Percentiles rank a stretch among this genome's conserved stretches.
phyloP scores from a whole-genome alignment of 768 basidiomycete species.

The Dentipellis sp. region DNA sequence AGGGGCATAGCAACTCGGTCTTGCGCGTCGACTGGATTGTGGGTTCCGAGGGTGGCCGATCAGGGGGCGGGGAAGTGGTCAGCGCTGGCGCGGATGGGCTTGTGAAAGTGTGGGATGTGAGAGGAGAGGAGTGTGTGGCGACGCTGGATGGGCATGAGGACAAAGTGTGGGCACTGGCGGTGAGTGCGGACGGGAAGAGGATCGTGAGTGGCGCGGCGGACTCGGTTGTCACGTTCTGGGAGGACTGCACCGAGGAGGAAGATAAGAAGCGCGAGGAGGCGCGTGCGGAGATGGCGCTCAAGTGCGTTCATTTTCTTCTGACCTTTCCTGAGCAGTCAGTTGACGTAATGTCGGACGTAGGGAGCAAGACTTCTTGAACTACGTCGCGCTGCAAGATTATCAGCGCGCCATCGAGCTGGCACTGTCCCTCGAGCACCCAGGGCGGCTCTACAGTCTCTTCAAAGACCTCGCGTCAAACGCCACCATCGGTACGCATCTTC shows the following conservation, averaged over 20 bases:
- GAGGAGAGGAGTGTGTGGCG: constrained; percentile 75
- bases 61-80: constrained; percentile 49
- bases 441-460: constrained; percentile 76
- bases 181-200: constrained; percentile 71
- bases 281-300: constrained; percentile 65
- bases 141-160: constrained; percentile 98
- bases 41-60: constrained; percentile 35
- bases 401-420: constrained; percentile 86
- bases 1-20: constrained; percentile 97
- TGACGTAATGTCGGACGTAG: constrained; percentile 31
- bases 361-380: constrained; percentile 94
- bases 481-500: constrained; percentile 7
- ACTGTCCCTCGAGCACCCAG: constrained; percentile 88
- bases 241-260: constrained; percentile 85
- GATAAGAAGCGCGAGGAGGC: constrained; percentile 66
- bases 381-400: constrained; percentile 81
- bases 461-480: constrained; percentile 37
- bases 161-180: constrained; percentile 80
- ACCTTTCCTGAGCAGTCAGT: not conserved
- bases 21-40: constrained; percentile 87
- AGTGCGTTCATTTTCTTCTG: constrained; percentile 39
- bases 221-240: constrained; percentile 93
- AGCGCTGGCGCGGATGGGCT: constrained; percentile 91
- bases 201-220: constrained; percentile 95
- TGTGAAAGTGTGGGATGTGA: constrained; percentile 92